A percentile compares a stretch with the other conserved stretches of the same genome.
Evolutionary conservation across 345 rosid genomes (phyloP).

Genomic region (Linum usitatissimum): DNA sequence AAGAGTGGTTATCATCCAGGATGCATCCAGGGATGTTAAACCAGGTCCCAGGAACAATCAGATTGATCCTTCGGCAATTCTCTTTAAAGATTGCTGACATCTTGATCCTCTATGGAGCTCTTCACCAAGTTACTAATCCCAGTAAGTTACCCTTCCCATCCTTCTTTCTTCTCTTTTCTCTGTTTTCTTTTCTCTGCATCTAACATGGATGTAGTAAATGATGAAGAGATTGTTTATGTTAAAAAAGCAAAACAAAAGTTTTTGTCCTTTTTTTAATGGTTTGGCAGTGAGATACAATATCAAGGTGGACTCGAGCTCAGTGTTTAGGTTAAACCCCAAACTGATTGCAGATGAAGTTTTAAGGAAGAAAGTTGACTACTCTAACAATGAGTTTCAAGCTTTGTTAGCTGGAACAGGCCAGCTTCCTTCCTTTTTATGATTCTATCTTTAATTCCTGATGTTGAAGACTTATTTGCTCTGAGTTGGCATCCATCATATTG

Average conservation of each 20-base stretch:
- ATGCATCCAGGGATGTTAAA: slow-evolving; percentile 32
- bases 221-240: neutral
- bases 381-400: slow-evolving; percentile 17
- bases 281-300: slow-evolving; percentile 43
- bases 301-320: slow-evolving; percentile 38
- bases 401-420: slow-evolving; percentile 33
- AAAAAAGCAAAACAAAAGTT: neutral
- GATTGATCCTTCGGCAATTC: slow-evolving; percentile 20
- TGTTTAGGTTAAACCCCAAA: slow-evolving; percentile 31
- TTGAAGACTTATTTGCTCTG: neutral
- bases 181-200: too few relatives aligned
- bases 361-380: slow-evolving; percentile 33
- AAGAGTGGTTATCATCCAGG: slow-evolving; percentile 41
- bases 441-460: neutral
- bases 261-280: neutral
- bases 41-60: slow-evolving; percentile 23
- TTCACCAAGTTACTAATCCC: slow-evolving; percentile 60
- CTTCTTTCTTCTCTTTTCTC: neutral
- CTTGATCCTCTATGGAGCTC: slow-evolving; percentile 30
- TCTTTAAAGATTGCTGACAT: slow-evolving; percentile 38
- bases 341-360: slow-evolving; percentile 31
- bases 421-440: neutral
- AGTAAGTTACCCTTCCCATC: slow-evolving; percentile 39
- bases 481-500: slow-evolving; percentile 24
- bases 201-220: too few relatives aligned